Evolutionary conservation across 768 basidiomycete genomes (phyloP).

Genomic region (Rubroboletus satanas): DNA sequence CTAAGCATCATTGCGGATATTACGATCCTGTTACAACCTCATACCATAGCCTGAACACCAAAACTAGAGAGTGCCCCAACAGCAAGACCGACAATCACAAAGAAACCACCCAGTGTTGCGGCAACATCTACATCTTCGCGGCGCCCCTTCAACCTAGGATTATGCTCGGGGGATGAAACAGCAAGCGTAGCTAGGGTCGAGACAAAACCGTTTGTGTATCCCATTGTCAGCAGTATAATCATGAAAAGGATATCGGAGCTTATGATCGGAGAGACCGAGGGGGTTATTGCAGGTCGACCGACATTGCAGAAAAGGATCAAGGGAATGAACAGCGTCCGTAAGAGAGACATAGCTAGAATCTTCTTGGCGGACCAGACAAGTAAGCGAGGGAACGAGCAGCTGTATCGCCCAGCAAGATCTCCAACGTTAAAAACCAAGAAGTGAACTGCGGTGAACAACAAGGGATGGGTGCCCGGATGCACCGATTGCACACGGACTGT

Average conservation of each 20-base stretch:
- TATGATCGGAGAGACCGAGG: slow-evolving; percentile 43
- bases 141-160: slow-evolving; percentile 62
- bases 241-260: slow-evolving; percentile 76
- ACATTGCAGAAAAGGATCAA: slow-evolving; percentile 89
- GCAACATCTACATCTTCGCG: slow-evolving; percentile 81
- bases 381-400: slow-evolving; percentile 62
- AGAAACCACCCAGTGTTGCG: slow-evolving; percentile 78
- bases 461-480: slow-evolving; percentile 62
- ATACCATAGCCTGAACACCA: slow-evolving; percentile 64
- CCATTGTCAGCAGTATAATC: slow-evolving; percentile 67
- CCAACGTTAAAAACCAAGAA: slow-evolving; percentile 74
- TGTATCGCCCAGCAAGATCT: slow-evolving; percentile 65
- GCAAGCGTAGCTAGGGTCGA: slow-evolving; percentile 78
- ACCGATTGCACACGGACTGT: slow-evolving; percentile 72
- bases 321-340: slow-evolving; percentile 80
- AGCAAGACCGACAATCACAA: slow-evolving; percentile 69
- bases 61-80: slow-evolving; percentile 80
- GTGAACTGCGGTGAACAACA: slow-evolving; percentile 78
- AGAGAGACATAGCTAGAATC: slow-evolving; percentile 59
- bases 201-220: slow-evolving; percentile 78
- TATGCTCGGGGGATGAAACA: slow-evolving; percentile 77
- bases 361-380: slow-evolving; percentile 65
- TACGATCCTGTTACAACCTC: slow-evolving; percentile 26
- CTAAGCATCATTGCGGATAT: not conserved
- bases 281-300: slow-evolving; percentile 39